Conservation (phyloP, 495 filamentous ascomycete species). For the Tuber borchii region DNA sequence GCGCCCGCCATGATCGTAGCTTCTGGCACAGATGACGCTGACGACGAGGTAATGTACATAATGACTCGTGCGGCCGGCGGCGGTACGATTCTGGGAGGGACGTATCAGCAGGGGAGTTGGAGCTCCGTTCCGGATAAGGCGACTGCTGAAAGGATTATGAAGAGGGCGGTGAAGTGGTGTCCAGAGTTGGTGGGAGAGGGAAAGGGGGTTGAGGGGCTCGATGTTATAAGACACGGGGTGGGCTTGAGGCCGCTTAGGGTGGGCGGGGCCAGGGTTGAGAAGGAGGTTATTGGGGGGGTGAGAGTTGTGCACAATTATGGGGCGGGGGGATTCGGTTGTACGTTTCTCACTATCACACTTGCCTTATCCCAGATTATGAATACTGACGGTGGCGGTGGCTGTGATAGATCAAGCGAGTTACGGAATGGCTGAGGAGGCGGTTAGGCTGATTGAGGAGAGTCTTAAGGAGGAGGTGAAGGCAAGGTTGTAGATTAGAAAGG, state of each 20-base stretch:
- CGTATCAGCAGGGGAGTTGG: slow-evolving; percentile 76
- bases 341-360: slow-evolving; percentile 7
- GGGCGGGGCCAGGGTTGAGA: slow-evolving; percentile 74
- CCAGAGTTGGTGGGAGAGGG: slow-evolving; percentile 65
- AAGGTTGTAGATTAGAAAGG: not conserved
- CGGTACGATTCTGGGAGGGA: slow-evolving; percentile 78
- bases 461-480: not conserved
- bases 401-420: slow-evolving; percentile 74
- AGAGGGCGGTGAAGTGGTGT: slow-evolving; percentile 62
- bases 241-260: slow-evolving; percentile 72
- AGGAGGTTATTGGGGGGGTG: slow-evolving; percentile 60
- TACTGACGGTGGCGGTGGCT: slow-evolving; percentile 9
- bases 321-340: slow-evolving; percentile 76
- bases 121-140: slow-evolving; percentile 75
- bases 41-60: slow-evolving; percentile 74
- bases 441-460: slow-evolving; percentile 61
- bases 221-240: slow-evolving; percentile 83
- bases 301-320: slow-evolving; percentile 94
- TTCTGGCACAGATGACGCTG: slow-evolving; percentile 74
- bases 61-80: slow-evolving; percentile 82
- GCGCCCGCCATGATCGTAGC: slow-evolving; percentile 60
- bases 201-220: slow-evolving; percentile 68
- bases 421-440: slow-evolving; percentile 66
- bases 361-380: not conserved
- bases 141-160: slow-evolving; percentile 81